Evolutionary conservation across 2,329 filamentous ascomycete species (phyloP), one percentile per base, ranked within the genome.

Genomic region (Proliferodiscus dingleyae): DNA sequence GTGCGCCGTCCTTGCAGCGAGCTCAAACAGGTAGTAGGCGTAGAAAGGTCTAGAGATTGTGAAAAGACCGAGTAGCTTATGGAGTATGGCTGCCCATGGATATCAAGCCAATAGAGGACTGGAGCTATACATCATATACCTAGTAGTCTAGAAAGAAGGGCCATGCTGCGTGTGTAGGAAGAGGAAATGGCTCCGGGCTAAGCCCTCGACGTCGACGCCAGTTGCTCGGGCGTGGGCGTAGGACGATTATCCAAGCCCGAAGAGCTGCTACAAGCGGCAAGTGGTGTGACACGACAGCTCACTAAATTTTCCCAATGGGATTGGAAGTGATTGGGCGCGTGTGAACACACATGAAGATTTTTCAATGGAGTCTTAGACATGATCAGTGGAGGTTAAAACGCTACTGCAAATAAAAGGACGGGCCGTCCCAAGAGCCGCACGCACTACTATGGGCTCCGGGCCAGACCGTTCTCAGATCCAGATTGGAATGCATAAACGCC

Each of bases 281-380:
- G 28, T 15, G 23, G 15, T 15, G 28, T 41, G 26, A 18, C 39
- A 41, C 26, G 22, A 32, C 39, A 41, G 39, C 39, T 41, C 39
- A 41, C 28, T 41, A 22, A 19, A 3, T 33, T 41, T 32, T 41
- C 8, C 18, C 11, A n/a, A 26, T 26, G 39, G 23, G 23, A 21
- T 19, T 9, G 11, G 16, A 21, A 32, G 39, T 28, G 39, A 41
- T 41, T 41, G 39, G 39, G 24, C 39, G 28, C 33, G 21, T 18
- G 15, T 40, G 24, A 40, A 22, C 29, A 41, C 21, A 15, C 19
- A 18, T 4, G 8, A 41, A 41, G 30, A 41, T 29, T 22, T 28
- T 29, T 41, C 24, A 28, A n/a, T 24, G 15, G 29, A 28, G 37
- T 15, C 37, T 10, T 15, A 6, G 21, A 21, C 37, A 24, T 6